Evolutionary conservation across 2,329 filamentous ascomycete genomes (phyloP), one percentile per base, ranked within the genome.

Genomic region (Eutypa lata): DNA sequence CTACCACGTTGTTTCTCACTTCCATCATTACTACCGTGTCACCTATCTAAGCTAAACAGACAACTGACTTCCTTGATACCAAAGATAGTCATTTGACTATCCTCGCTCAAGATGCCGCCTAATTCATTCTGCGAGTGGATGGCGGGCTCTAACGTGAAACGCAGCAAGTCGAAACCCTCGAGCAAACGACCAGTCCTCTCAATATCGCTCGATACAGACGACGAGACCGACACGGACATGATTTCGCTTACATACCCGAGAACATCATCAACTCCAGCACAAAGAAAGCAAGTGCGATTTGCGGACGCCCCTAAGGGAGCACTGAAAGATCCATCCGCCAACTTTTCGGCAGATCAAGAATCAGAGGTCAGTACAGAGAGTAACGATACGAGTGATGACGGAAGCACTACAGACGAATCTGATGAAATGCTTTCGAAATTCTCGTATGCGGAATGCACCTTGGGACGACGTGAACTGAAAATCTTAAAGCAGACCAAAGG

Each of bases 231-330:
- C 7, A 69, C 73, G 24, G 79, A 83, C 49, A 75, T 71, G 3
- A 63, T 82, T 50, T 71, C 66, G 18, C 64, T 83, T 37, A 78
- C 76, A 1, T 78, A 79, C 49, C 78, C 79, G 1, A 74, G 77
- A 49, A 65, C 68, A 4, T 61, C 68, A 16, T 54, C 53, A 33
- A 19, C 35, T 44, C 54, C 16, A 48, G 55, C 16, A 48, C 40
- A 19, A 21, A 18, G 43, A 31, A 58, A 58, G 10, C 55, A 60
- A 3, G 55, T 64, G 26, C 60, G 54, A 10, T 59, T 58, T 33
- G 26, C 28, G 13, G 51, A 53, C 21, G 59, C 67, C 2, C 61
- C 55, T 49, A 75, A 72, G 57, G 69, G 74, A 3, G 71, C 71
- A 3, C 47, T 73, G 53, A 76, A 76, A 55, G 68, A 69, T 47